These are phyloP conservation scores for Lodderomyces parapsilosis DNA, from an alignment of 1,139 yeast species.

Conservation along the genomic window DNA sequence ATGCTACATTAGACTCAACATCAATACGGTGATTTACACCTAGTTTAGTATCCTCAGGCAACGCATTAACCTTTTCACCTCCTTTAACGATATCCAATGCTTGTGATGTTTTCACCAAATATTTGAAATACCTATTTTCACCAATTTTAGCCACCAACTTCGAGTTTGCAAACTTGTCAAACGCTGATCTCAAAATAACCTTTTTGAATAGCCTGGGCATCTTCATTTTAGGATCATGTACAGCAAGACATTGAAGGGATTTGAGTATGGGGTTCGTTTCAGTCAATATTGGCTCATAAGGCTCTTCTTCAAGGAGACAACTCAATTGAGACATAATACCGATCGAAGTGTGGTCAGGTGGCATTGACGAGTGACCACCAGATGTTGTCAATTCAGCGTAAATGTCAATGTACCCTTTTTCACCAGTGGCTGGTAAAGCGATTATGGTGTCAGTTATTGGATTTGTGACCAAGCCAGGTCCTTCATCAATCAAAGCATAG, in stretches of 20 bases:
- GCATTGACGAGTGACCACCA: slow-evolving; percentile 47
- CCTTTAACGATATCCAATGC: slow-evolving; percentile 37
- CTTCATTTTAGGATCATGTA: slow-evolving; percentile 24
- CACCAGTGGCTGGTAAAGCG: slow-evolving; percentile 41
- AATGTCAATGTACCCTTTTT: slow-evolving; percentile 41
- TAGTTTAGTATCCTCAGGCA: slow-evolving; percentile 37
- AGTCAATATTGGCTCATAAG: slow-evolving; percentile 32
- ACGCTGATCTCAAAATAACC: slow-evolving; percentile 34
- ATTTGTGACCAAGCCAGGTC: slow-evolving; percentile 32
- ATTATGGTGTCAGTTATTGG: slow-evolving; percentile 30
- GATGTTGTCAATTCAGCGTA: slow-evolving; percentile 35
- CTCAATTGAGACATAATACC: slow-evolving; percentile 45
- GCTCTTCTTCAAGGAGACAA: slow-evolving; percentile 37
- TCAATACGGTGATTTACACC: slow-evolving; percentile 38
- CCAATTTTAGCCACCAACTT: slow-evolving; percentile 22
- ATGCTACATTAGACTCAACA: slow-evolving; percentile 19
- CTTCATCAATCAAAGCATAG: slow-evolving; percentile 40
- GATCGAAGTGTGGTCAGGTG: slow-evolving; percentile 48
- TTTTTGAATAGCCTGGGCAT: slow-evolving; percentile 21
- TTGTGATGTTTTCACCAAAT: slow-evolving; percentile 36
- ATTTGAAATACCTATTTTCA: slow-evolving; percentile 21
- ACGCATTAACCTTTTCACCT: slow-evolving; percentile 41
- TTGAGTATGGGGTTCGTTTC: slow-evolving; percentile 30
- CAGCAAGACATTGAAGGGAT: slow-evolving; percentile 39
- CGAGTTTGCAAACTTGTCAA: slow-evolving; percentile 31